Base-by-base conservation (phyloP, 495 filamentous ascomycete genomes). In the Neurospora sp. region DNA sequence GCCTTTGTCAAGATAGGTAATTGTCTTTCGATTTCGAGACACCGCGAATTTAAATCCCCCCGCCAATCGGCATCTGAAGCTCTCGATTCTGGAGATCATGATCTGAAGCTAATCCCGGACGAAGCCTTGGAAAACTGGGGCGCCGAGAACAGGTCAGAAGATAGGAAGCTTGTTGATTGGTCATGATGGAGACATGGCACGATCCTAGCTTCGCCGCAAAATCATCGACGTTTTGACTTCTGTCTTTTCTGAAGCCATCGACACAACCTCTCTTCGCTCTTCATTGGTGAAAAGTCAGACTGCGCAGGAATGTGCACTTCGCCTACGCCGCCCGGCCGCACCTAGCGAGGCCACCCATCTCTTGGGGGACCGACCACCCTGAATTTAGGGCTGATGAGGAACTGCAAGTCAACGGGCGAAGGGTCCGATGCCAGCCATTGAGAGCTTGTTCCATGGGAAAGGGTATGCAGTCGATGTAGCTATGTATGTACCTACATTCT, bases 301-400 rank as follows among this genome's bases (percentile, higher is more conserved):
- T 66, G 54, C 23, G 12, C 54, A 66, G 54, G 27, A 66, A 66
- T 66, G 54, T 66, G 54, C 54, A 18, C 49, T 60, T 27, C 49
- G 49, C 49, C 49, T 27, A 23, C 23, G 49, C 49, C 23, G 10
- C 49, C 23, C 12, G 54, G 54, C 54, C 54, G 54, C 54, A 66
- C 27, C 54, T 18, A 31, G 54, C 27, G 54, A 66, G 54, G 54
- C 54, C 54, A 66, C 54, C 54, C 54, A 66, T 35, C 27, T 7
- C 54, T 66, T 66, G 3, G 54, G 27, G 54, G 14, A 35, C 54
- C 27, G 54, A 31, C 27, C 54, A 69, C 49, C 72, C 72, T 75
- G 74, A 42, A 72, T 71, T 72, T 77, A 76, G 74, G 74, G 76
- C 74, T 77, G 76, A 77, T 72, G 54, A 73, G 69, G 62, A 39